Evolutionary conservation across 2,329 filamentous ascomycete genomes (phyloP), one percentile per base, ranked within the genome.

Genomic region (Apiospora pterosperma): DNA sequence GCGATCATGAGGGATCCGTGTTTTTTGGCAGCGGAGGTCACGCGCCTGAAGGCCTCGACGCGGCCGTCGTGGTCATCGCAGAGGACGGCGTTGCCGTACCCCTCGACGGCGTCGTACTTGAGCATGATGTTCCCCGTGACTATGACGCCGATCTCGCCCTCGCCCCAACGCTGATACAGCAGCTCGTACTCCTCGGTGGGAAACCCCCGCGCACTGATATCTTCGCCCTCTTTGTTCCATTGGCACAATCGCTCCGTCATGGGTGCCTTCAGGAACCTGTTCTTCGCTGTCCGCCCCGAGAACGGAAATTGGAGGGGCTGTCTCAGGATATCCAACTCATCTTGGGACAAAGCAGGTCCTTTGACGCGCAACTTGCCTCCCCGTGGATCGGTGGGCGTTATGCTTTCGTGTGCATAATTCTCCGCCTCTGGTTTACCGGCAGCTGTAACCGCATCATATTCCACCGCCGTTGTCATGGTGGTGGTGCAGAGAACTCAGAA

Each of bases 101-200:
- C 80, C 69, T 85, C 84, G 23, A 85, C 73, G 59, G 84, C 79
- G 58, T 84, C 81, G 69, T 82, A 83, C 61, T 85, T 83, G 52
- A 87, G 79, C 82, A 87, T 85, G 68, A 88, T 78, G 74, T 88
- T 88, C 62, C 85, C 85, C 1, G 83, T 85, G 0, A 88, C 73
- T 64, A 86, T 82, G 25, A 83, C 68, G 36, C 84, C 84, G 58
- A 79, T 75, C 8, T 72, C 76, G 25, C 81, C 82, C 68, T 83
- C 80, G 8, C 84, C 84, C 85, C 85, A 88, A 68, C 80, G 76
- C 66, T 81, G 78, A 75, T 88, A 88, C 60, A 84, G 76, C 60
- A 82, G 81, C 68, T 81, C 59, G 16, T 69, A 62, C 61, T 67
- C 65, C 21, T 64, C 36, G 19, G 67, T 69, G 1, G 69, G 69